Conservation (phyloP, 176 grass and related monocot species). For the Triticum turgidum region DNA sequence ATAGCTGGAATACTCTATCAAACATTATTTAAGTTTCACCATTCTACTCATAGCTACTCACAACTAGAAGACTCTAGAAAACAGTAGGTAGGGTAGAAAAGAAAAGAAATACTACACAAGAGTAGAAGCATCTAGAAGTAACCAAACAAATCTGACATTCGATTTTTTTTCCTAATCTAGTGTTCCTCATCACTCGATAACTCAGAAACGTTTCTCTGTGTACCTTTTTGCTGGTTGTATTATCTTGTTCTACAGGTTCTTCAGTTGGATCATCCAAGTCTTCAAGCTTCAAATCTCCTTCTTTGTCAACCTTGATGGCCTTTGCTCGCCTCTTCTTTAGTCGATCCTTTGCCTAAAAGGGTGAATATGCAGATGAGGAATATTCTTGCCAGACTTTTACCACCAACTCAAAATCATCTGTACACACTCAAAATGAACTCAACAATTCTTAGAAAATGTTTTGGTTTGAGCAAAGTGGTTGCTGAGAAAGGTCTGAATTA, state of each 20-base stretch:
- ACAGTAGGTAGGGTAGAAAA: too few relatives aligned
- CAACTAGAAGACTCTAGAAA: too few relatives aligned
- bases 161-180: too few relatives aligned
- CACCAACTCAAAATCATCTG: slow-evolving; percentile 1
- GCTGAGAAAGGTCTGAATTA: not conserved
- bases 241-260: slow-evolving; percentile 57
- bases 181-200: not conserved
- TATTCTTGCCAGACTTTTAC: not conserved
- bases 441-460: not conserved
- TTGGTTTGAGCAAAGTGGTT: not conserved
- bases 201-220: not conserved
- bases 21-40: too few relatives aligned
- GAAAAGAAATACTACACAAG: too few relatives aligned
- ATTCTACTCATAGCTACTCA: too few relatives aligned
- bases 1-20: too few relatives aligned
- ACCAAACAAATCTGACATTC: too few relatives aligned
- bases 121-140: too few relatives aligned
- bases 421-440: not conserved
- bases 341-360: slow-evolving; percentile 78
- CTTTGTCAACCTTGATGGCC: slow-evolving; percentile 82
- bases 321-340: slow-evolving; percentile 82
- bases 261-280: slow-evolving; percentile 60
- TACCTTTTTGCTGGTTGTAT: slow-evolving; percentile 81
- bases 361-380: slow-evolving; percentile 11
- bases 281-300: slow-evolving; percentile 86